A percentile compares a stretch with the other conserved stretches of the same genome.
Evolutionary conservation across 2,329 filamentous ascomycete species (phyloP).

Genomic region (Thermomyces lanuginosus): DNA sequence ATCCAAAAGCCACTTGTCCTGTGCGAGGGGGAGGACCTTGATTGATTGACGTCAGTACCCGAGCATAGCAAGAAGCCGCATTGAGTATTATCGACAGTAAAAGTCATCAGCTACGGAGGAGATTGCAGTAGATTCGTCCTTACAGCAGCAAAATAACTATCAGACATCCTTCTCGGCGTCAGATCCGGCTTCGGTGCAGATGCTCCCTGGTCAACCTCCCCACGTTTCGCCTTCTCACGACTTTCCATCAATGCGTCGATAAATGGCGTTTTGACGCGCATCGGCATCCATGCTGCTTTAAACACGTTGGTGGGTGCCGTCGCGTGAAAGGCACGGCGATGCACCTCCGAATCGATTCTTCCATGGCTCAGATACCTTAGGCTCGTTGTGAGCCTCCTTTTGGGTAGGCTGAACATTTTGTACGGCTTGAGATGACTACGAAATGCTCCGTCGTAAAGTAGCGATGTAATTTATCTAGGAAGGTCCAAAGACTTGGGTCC

Average conservation of each 20-base stretch:
- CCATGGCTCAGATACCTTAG: too few relatives aligned
- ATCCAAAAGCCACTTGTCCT: constrained; percentile 61
- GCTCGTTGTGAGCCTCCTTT: too few relatives aligned
- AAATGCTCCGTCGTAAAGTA: too few relatives aligned
- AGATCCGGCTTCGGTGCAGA: constrained; percentile 36
- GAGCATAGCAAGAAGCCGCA: too few relatives aligned
- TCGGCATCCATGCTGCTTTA: constrained; percentile 32
- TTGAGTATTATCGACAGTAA: too few relatives aligned
- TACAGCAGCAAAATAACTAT: constrained; percentile 53
- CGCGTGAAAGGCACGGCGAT: constrained; percentile 14
- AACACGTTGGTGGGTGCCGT: constrained; percentile 13
- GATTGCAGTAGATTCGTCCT: too few relatives aligned
- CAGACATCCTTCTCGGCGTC: constrained; percentile 51
- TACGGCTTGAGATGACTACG: too few relatives aligned
- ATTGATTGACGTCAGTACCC: constrained; percentile 12
- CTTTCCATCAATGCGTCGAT: constrained; percentile 46
- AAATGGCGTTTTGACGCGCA: constrained; percentile 50
- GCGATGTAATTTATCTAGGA: too few relatives aligned
- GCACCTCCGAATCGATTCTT: too few relatives aligned
- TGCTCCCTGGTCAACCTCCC: constrained; percentile 7
- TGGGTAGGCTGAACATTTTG: too few relatives aligned
- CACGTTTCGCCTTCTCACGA: constrained; percentile 24
- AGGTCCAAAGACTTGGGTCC: too few relatives aligned
- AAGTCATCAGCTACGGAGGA: too few relatives aligned
- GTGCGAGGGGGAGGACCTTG: constrained; percentile 52